Base-by-base conservation (phyloP, 2,329 filamentous ascomycete genomes). In the Ceratocystis diversiconidia region DNA sequence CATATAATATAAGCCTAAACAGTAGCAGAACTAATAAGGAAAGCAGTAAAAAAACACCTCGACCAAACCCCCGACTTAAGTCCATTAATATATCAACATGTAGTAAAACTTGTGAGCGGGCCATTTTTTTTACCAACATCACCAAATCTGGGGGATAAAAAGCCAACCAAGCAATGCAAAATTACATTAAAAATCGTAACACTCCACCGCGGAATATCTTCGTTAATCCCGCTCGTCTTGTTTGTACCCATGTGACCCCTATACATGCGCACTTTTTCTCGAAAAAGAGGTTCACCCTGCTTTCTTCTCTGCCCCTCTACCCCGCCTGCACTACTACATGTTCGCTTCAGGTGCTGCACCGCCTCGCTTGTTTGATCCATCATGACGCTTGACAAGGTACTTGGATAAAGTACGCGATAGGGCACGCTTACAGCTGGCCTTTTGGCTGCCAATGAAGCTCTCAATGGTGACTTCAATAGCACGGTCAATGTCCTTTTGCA, bases 401-500 rank as follows among this genome's bases (percentile, higher is more conserved):
- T 99, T 99, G 72, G 94, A 91, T 78, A 99, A 99, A 3, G 94
- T 90, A 67, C 94, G 82, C 0, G 91, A 89, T 57, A 99, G 82
- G 17, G 94, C 91, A 80, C 96, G 96, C 82, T 97, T 99, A 78
- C 90, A 94, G 78, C 90, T 95, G 72, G 97, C 85, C 79, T 99
- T 99, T 75, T 99, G 94, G 71, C 89, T 95, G 68, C 89, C 90
- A 55, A 99, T 90, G 73, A 99, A 99, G 65, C 89, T 95, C 70
- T 97, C 92, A 1, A 99, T 90, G 0, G 94, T 95, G 5, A 99
- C 94, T 15, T 92, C 90, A 72, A 99, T 99, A 66, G 94, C 94
- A 55, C 94, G 90, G 76, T 99, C 94, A 71, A 99, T 96, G 73
- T 99, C 94, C 67, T 88, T 84, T 1, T 88, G 78, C 5, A 88